Base-by-base conservation (phyloP, 768 basidiomycete species). In the Panaeolus cyanescens region DNA sequence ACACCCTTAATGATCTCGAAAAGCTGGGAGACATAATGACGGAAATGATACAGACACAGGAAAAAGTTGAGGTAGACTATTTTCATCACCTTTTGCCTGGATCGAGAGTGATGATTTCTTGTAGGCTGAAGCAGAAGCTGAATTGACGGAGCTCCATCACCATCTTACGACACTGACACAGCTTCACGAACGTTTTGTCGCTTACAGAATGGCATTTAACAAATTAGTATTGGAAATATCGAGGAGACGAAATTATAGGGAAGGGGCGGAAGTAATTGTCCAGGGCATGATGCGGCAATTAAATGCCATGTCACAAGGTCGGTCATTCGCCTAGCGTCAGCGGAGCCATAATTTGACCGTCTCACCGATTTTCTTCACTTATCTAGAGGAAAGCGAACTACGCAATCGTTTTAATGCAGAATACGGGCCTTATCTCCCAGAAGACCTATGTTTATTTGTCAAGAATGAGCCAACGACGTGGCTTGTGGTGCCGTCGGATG, bases 1-100 rank as follows among this genome's bases (percentile, higher is more conserved):
- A 67, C 32, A 81, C 79, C 13, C 72, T 94, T 30, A 81, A 86
- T 55, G 85, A 91, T 66, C 78, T 94, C 19, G 91, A 93, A 53
- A 87, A 89, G 65, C 80, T 94, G 3, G 92, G 87, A 1, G 86
- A 89, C 19, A 90, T 92, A 56, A 92, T 94, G 87, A 77, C 79
- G 0, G 88, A 89, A 56, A 92, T 94, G 89, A 72, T 94, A 5
- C 79, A 82, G 40, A 83, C 80, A 13, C 91, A 93, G 69, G 83
- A 90, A 57, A 72, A 74, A 5, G 83, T 91, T 5, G 90, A 93
- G 82, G 91, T 90, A 54, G 32, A 55, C 19, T 28, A 25, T 30
- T 59, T 50, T 40, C 20, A 45, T 34, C 13, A 55, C 25, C 13
- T 33, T 32, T 50, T 25, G 15, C 33, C 19, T n/a, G 17, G n/a